Evolutionary conservation across 495 filamentous ascomycete species (phyloP).

Genomic region (Tetracladium setigerum): DNA sequence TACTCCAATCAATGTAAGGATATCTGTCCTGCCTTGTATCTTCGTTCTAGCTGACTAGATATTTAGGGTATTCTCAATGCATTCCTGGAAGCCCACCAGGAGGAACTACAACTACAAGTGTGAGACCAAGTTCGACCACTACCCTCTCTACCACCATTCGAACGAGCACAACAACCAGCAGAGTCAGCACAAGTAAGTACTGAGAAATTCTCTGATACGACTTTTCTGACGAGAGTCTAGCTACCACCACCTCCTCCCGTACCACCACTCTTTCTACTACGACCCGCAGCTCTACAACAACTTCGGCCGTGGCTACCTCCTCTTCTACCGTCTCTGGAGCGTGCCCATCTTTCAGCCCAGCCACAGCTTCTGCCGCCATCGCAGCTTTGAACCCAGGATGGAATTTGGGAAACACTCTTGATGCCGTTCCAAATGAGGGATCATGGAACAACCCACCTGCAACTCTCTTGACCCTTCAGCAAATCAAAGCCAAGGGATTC

Average conservation of each 20-base stretch:
- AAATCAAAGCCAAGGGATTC: constrained; percentile 46
- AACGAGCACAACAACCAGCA: too few species aligned
- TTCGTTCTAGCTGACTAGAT: too few species aligned
- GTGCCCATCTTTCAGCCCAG: constrained; percentile 37
- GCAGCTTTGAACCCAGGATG: constrained; percentile 63
- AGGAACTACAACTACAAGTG: too few species aligned
- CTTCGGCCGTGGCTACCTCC: constrained; percentile 65
- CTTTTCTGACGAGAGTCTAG: too few species aligned
- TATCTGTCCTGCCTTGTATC: too few species aligned
- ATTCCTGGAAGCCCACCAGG: too few species aligned
- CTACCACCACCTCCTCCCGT: too few species aligned
- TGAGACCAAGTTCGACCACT: too few species aligned
- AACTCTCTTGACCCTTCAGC: constrained; percentile 38
- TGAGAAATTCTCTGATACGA: too few species aligned
- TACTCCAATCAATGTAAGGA: constrained; percentile 3
- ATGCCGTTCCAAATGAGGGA: constrained; percentile 49
- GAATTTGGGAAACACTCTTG: constrained; percentile 54
- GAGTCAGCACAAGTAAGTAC: too few species aligned
- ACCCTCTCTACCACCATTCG: too few species aligned
- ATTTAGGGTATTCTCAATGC: constrained; percentile 18
- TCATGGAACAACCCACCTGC: constrained; percentile 52
- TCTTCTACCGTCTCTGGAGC: constrained; percentile 30
- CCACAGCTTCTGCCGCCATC: constrained; percentile 59
- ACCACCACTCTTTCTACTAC: too few species aligned
- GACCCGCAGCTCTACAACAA: constrained; percentile 20